Conservation (phyloP, 1,139 yeast genomes). For the Candida neerlandica region DNA sequence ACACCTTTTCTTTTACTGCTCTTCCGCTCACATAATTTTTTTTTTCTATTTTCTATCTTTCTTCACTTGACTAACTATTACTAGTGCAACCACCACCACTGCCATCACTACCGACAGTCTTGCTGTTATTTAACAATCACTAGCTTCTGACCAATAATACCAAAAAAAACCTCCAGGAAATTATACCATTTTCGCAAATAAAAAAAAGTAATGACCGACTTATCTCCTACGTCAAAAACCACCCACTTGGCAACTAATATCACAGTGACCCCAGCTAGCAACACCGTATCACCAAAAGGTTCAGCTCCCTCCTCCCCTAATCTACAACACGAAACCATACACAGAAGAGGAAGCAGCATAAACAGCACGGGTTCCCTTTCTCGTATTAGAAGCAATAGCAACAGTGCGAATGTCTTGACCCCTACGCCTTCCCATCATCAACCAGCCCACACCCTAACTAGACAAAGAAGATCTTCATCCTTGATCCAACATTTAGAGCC, state of each 20-base stretch:
- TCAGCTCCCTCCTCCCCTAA: not conserved
- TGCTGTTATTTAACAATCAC: not conserved
- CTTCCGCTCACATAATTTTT: not conserved
- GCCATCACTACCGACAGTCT: not conserved
- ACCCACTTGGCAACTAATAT: not conserved
- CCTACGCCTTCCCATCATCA: conserved; percentile 34
- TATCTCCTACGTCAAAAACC: not conserved
- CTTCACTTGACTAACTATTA: not conserved
- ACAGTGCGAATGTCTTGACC: conserved; percentile 16
- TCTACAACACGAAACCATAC: conserved; percentile 2
- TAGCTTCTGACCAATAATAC: not conserved
- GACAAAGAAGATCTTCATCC: conserved; percentile 52
- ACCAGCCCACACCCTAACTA: conserved; percentile 29
- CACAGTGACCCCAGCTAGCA: conserved; percentile 2
- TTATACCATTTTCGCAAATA: too few relatives aligned
- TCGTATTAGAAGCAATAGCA: conserved; percentile 15
- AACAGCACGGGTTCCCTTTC: conserved; percentile 12
- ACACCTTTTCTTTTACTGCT: not conserved
- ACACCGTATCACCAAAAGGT: not conserved
- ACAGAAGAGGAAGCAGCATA: conserved; percentile 7
- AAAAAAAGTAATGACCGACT: conserved; percentile 2
- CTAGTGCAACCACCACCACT: not conserved
- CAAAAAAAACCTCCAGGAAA: not conserved
- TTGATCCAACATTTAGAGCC: conserved; percentile 87
- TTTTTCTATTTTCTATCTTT: not conserved